Conservation (phyloP, 208 protist species). For the Trypanosoma lewisi region DNA sequence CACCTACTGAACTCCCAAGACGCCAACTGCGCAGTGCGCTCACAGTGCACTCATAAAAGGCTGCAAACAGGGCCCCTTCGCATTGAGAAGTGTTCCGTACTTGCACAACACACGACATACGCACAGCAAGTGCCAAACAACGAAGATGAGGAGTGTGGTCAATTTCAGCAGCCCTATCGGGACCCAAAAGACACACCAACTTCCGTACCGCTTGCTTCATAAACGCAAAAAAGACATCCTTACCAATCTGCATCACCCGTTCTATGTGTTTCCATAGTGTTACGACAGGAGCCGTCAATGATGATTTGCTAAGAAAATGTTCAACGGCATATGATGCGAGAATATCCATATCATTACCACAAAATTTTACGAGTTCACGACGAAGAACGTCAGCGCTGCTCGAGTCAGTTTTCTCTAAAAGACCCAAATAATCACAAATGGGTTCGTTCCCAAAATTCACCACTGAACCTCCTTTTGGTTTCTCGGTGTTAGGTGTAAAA, state of each 20-base stretch:
- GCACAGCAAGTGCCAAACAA: constrained; percentile 22
- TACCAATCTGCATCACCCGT: constrained; percentile 20
- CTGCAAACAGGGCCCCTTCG: constrained; percentile 15
- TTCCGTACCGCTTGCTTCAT: constrained; percentile 3
- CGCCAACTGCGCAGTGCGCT: constrained; percentile 32
- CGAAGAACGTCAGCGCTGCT: constrained; percentile 21
- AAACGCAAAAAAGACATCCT: constrained; percentile 25
- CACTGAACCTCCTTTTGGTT: constrained; percentile 11
- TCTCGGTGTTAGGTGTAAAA: constrained; percentile 20
- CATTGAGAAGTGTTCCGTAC: constrained; percentile 7
- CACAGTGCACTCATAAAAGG: constrained; percentile 31
- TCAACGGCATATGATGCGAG: constrained; percentile 26
- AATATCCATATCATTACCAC: constrained; percentile 9
- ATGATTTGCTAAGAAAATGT: constrained; percentile 25
- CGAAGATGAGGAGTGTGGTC: constrained; percentile 18
- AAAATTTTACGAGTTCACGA: constrained; percentile 29
- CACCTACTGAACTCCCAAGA: background rate
- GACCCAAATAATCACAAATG: constrained; percentile 30
- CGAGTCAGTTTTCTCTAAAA: constrained; percentile 27
- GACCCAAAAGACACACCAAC: constrained; percentile 21
- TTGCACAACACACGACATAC: constrained; percentile 24
- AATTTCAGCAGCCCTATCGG: constrained; percentile 5
- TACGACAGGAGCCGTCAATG: constrained; percentile 7
- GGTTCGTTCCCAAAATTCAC: constrained; percentile 38
- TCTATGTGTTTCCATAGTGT: constrained; percentile 34